Conservation (phyloP, 2,329 filamentous ascomycete genomes). For the Rhinocladiella similis region DNA sequence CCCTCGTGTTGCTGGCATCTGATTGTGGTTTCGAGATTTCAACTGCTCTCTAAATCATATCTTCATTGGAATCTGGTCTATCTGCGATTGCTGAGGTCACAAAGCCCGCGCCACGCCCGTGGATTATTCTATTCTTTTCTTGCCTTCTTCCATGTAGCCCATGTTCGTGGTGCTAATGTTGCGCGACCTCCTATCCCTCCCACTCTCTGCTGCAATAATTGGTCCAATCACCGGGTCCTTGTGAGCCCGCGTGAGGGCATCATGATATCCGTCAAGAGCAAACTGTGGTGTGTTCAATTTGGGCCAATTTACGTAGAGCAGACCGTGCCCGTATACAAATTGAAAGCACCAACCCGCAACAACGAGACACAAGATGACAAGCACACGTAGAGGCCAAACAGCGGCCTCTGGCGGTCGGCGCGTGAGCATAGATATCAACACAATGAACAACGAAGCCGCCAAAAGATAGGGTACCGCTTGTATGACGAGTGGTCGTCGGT, state of each 20-base stretch:
- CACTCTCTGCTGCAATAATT: constrained; percentile 58
- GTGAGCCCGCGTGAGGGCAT: constrained; percentile 77
- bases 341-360: constrained; percentile 69
- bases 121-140: constrained; percentile 82
- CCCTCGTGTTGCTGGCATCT: no score
- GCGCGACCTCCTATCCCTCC: constrained; percentile 65
- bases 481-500: constrained; percentile 80
- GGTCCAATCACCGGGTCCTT: constrained; percentile 80
- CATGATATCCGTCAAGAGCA: constrained; percentile 83
- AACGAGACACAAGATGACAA: constrained; percentile 74
- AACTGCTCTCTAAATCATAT: not conserved
- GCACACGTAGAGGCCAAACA: constrained; percentile 77
- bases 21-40: no score
- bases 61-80: not conserved
- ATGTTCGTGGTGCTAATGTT: constrained; percentile 81
- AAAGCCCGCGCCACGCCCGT: not conserved
- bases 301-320: constrained; percentile 98
- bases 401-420: constrained; percentile 69
- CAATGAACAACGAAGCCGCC: constrained; percentile 80
- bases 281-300: constrained; percentile 88
- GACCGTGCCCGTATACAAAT: constrained; percentile 82
- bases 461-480: constrained; percentile 93
- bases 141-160: constrained; percentile 89
- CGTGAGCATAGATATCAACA: constrained; percentile 73
- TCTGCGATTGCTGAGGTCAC: not conserved